Percentiles rank a stretch among this genome's conserved stretches.
phyloP scores from a whole-genome alignment of 2,329 filamentous ascomycete genomes.

The Trichoderma aggressivum region DNA sequence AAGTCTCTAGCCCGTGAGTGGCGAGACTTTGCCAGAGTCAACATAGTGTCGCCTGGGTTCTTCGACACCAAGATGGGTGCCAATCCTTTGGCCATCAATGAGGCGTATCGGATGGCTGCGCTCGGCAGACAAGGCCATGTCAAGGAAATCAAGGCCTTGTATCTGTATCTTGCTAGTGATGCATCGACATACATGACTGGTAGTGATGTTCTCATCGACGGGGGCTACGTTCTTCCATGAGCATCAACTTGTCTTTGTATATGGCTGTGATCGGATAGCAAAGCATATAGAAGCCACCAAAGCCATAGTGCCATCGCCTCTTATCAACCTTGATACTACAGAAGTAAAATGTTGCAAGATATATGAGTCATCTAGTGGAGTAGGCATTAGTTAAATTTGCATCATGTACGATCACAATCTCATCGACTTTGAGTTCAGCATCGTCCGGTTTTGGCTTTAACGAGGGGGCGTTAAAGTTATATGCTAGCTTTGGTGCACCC shows the following conservation, averaged over 20 bases:
- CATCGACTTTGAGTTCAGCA: background rate
- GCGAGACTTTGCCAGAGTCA: conserved; percentile 8
- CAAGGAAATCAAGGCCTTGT: background rate
- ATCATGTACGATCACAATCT: background rate
- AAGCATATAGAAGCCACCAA: background rate
- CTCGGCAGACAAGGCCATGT: conserved; percentile 5
- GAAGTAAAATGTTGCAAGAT: background rate
- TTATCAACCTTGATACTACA: background rate
- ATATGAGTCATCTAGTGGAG: background rate
- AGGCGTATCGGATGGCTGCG: conserved; percentile 3
- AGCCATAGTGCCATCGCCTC: background rate
- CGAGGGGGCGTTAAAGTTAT: background rate
- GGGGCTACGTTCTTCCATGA: conserved; percentile 5
- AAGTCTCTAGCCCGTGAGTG: conserved; percentile 10
- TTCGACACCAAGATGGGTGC: conserved; percentile 11
- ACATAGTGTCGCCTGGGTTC: conserved; percentile 4
- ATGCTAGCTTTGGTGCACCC: background rate
- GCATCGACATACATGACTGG: conserved; percentile 1
- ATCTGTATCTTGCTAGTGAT: conserved; percentile 2
- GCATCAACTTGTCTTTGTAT: background rate
- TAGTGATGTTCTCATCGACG: background rate
- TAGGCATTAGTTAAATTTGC: background rate
- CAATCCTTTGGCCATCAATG: background rate
- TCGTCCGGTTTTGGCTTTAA: background rate
- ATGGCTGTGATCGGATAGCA: background rate